Percentiles rank a stretch among this genome's conserved stretches.
phyloP scores from a whole-genome alignment of 1,284 basidiomycete species.

The Tylopilus sp. region DNA sequence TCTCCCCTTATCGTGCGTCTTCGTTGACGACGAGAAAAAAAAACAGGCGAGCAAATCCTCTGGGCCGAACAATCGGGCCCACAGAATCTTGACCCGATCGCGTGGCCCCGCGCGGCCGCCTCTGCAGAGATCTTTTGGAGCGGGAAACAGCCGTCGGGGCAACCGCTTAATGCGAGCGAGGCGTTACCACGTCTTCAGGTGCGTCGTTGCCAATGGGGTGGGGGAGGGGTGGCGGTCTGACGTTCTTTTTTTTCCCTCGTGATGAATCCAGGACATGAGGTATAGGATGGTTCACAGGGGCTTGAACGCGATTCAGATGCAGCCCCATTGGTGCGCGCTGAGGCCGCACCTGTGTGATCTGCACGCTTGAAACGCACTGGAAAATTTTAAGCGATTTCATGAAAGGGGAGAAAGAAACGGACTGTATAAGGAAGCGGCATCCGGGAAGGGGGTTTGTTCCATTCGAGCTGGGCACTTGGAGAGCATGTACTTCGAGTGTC shows the following conservation, averaged over 20 bases:
- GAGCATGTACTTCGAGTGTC: no score
- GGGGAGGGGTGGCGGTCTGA: no score
- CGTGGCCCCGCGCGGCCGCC: slow-evolving; percentile 62
- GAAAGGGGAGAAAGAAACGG: no score
- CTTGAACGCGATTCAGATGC: slow-evolving; percentile 54
- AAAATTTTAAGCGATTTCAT: neutral
- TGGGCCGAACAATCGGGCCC: slow-evolving; percentile 58
- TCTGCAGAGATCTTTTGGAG: slow-evolving; percentile 68
- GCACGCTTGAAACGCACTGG: slow-evolving; percentile 32
- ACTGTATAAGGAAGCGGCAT: no score
- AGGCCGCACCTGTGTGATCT: slow-evolving; percentile 53
- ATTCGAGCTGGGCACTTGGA: no score
- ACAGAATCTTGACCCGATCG: slow-evolving; percentile 48
- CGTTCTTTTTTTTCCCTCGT: no score
- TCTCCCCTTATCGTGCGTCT: neutral
- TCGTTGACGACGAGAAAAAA: neutral
- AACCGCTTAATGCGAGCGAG: slow-evolving; percentile 46
- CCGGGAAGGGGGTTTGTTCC: no score
- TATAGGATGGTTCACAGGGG: slow-evolving; percentile 63
- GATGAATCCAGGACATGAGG: slow-evolving; percentile 51
- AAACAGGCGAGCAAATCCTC: slow-evolving; percentile 41
- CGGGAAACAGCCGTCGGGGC: slow-evolving; percentile 34
- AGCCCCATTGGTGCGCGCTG: slow-evolving; percentile 72
- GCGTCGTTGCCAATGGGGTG: neutral
- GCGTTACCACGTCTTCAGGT: slow-evolving; percentile 74